Base-by-base conservation (phyloP, 805 yeast species). In the Wickerhamiella allomyrinae region DNA sequence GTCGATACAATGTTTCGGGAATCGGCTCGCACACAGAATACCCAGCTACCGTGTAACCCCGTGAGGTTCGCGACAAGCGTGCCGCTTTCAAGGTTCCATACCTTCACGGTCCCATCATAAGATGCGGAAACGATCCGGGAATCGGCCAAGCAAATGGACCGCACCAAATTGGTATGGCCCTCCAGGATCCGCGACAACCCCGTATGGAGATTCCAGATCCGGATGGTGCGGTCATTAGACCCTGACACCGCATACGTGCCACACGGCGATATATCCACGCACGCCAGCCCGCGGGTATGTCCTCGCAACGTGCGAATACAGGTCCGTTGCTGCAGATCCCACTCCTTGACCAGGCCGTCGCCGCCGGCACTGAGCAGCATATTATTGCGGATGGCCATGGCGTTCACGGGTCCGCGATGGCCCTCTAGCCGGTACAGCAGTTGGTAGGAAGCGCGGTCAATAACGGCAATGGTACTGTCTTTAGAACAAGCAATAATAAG, bases 131-230 rank as follows among this genome's bases (percentile, higher is more conserved):
- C 51, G 15, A 62, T 57, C 40, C 38, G 43, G 34, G 50, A 41
- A 13, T 52, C 50, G 21, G 37, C 37, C 8, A 62, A 19, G 39
- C 53, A 52, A 15, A 62, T 44, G 6, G 65, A 53, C 59, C 89
- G 87, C 9, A 87, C 91, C 57, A 84, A 89, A 1, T 86, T 87
- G 40, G 77, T 74, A 58, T 87, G 97, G 2, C 94, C 94, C 35
- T 62, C 61, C 60, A 83, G 79, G 2, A 76, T 73, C 41, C 74
- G 68, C 13, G 82, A 82, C 49, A 73, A 70, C 54, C 86, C 83
- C 6, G 80, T 75, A 40, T 71, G 67, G 42, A 82, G 63, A 56
- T 85, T 89, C 95, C 95, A 87, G 76, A 87, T 74, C 47, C 89
- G 63, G 27, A 87, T 76, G 0, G 86, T 79, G 29, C 82, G 74